These are phyloP conservation scores for Triticum dicoccoides DNA, from an alignment of 176 grass and related monocot genomes.

Conservation along the genomic window DNA sequence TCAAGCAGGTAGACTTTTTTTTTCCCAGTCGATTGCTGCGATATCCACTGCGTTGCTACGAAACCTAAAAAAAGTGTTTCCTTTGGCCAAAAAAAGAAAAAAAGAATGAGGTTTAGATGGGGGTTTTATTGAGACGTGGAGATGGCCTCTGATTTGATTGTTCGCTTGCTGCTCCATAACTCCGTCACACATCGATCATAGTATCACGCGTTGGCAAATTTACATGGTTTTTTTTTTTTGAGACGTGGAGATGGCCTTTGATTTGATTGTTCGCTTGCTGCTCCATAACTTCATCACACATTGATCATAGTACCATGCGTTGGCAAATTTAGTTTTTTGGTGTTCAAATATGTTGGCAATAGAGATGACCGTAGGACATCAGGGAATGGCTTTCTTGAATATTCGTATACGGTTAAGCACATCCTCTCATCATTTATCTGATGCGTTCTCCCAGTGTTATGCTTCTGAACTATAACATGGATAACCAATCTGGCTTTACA, in stretches of 20 bases:
- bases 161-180: constrained; percentile 1
- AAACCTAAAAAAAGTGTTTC: constrained; percentile 8
- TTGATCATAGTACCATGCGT: not conserved
- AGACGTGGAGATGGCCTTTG: not conserved
- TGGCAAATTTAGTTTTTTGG: not conserved
- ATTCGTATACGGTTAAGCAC: not conserved
- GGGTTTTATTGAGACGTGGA: not conserved
- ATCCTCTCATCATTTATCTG: not conserved
- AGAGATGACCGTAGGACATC: not conserved
- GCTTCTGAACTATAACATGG: not conserved
- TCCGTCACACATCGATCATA: not conserved
- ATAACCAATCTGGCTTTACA: constrained; percentile 12
- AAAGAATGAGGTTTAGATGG: not conserved
- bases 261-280: not conserved
- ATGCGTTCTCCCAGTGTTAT: not conserved
- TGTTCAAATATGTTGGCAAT: not conserved
- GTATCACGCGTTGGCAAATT: not conserved
- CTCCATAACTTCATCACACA: not conserved
- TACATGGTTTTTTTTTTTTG: not conserved
- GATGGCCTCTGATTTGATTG: not conserved
- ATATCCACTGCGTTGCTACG: not conserved
- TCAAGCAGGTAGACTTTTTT: constrained; percentile 64
- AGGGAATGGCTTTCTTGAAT: not conserved
- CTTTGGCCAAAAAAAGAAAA: not conserved
- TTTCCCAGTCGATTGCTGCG: not conserved